Conservation (phyloP, 331 rosid species). For the Pyrus hybrid region DNA sequence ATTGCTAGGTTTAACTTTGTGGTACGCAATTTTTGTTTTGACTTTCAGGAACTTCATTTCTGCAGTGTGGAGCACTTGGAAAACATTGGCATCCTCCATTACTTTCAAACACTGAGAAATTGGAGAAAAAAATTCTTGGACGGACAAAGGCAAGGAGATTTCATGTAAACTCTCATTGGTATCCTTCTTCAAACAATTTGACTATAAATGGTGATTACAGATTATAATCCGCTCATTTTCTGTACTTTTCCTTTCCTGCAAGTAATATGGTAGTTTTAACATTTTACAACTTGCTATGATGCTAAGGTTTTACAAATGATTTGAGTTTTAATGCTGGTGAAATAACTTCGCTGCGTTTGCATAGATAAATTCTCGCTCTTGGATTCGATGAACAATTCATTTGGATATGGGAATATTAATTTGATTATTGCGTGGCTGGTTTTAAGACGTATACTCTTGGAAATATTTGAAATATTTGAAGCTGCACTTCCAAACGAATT, state of each 20-base stretch:
- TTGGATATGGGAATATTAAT: constrained; percentile 86
- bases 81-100: constrained; percentile 80
- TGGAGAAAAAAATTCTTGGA: constrained; percentile 27
- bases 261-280: too few relatives aligned
- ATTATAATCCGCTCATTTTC: too few relatives aligned
- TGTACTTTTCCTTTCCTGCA: too few relatives aligned
- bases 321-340: too few relatives aligned
- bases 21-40: not conserved
- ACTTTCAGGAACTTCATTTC: not conserved
- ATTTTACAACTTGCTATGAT: too few relatives aligned
- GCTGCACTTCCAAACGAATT: too few relatives aligned
- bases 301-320: too few relatives aligned
- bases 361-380: constrained; percentile 52
- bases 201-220: not conserved
- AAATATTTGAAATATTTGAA: too few relatives aligned
- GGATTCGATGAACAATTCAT: constrained; percentile 71
- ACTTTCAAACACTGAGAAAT: constrained; percentile 70
- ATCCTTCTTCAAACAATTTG: not conserved
- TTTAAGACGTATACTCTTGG: constrained; percentile 75
- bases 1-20: not conserved
- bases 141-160: constrained; percentile 40
- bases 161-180: not conserved
- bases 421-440: constrained; percentile 80
- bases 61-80: constrained; percentile 64
- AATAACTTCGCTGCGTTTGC: not conserved